Conservation (phyloP, 345 rosid species). For the Eucalyptus fibrosa region DNA sequence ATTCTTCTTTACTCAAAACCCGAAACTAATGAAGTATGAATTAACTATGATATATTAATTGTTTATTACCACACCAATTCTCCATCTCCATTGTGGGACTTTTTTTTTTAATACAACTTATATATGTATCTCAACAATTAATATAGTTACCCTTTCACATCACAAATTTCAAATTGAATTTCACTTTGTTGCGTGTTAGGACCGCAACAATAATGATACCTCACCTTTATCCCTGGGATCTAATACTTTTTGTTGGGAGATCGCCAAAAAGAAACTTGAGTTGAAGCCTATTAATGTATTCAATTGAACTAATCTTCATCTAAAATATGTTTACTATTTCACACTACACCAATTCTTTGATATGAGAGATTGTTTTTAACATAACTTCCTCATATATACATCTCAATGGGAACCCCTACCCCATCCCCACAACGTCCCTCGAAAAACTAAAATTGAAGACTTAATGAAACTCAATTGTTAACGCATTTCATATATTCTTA, state of each 20-base stretch:
- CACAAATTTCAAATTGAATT: not conserved
- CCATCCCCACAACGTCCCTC: not conserved
- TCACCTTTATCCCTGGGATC: not conserved
- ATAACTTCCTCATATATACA: not conserved
- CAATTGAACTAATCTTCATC: not conserved
- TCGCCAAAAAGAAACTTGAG: not conserved
- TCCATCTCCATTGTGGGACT: not conserved
- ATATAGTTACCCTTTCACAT: not conserved
- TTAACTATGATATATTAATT: not conserved
- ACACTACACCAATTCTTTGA: not conserved
- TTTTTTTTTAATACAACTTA: not conserved
- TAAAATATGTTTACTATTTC: not conserved
- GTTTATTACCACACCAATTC: not conserved
- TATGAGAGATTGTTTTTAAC: not conserved
- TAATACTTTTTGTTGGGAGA: not conserved
- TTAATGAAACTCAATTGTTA: not conserved
- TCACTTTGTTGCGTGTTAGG: not conserved
- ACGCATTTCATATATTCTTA: not conserved
- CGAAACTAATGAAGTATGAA: not conserved
- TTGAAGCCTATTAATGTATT: accelerated
- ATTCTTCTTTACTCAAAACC: not conserved
- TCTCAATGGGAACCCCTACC: not conserved
- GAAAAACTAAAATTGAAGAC: not conserved
- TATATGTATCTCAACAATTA: not conserved
- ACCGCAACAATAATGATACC: not conserved